Evolutionary conservation across 2,329 filamentous ascomycete species (phyloP), one percentile per base, ranked within the genome.

Genomic region (Lasiodiplodia sp.): DNA sequence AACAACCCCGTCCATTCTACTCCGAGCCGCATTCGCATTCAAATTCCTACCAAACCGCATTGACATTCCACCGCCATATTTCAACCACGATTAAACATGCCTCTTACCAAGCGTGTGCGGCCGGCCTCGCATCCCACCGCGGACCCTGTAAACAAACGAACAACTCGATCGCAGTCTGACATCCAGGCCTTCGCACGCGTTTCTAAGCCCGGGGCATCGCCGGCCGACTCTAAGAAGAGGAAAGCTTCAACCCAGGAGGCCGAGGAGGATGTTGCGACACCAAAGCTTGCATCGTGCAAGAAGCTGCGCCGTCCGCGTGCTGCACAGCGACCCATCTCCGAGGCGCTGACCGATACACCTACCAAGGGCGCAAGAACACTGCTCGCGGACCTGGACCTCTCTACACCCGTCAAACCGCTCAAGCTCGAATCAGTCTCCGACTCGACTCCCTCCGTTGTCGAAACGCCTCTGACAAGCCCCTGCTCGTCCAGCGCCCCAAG

Each of bases 281-380:
- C 58, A n/a, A 68, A 49, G 40, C 51, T 57, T 23, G 28, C n/a
- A n/a, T 65, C 67, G n/a, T 53, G 67, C 37, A 68, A 65, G 58
- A 68, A 64, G 51, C 25, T 58, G 51, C 67, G 67, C 28, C 66
- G 55, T 56, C 66, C 57, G 23, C 47, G 31, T 52, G 25, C 44
- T 21, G 52, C 60, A 11, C 47, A 51, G 16, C 66, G 49, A 2
- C 28, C 67, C 16, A 55, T 62, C 37, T 56, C 67, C 1, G 67
- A 68, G 31, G 79, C 78, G n/a, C 78, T 78, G 11, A 64, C 55
- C 47, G 66, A 63, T 37, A 80, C 78, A n/a, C 78, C 79, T 3
- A 78, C 76, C 56, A 77, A 74, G 68, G 73, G 72, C 51, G 73
- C 78, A 3, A 72, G 74, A 2, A 73, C 72, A 38, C 71, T 80